Percentiles rank a stretch among this genome's conserved stretches.
phyloP scores from a whole-genome alignment of 257 asterid genomes.

The Lantana camara region DNA sequence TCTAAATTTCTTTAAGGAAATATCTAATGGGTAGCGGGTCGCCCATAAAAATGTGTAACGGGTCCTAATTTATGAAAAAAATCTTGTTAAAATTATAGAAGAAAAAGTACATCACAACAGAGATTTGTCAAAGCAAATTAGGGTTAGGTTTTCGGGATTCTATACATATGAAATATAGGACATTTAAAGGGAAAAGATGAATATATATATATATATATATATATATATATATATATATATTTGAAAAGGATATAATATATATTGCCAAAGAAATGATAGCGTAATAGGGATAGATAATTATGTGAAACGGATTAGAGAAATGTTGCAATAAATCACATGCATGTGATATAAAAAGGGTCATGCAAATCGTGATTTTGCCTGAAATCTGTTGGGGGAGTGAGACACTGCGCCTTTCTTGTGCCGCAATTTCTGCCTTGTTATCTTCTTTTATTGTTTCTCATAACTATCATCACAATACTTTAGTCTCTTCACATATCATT shows the following conservation, averaged over 20 bases:
- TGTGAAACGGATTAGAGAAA: slow-evolving; percentile 28
- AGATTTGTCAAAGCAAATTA: not conserved
- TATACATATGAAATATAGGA: not conserved
- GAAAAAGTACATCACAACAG: too few relatives aligned
- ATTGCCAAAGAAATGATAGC: slow-evolving; percentile 22
- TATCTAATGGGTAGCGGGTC: too few relatives aligned
- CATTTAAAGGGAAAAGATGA: not conserved
- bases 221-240: not conserved
- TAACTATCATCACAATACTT: not conserved
- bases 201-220: not conserved
- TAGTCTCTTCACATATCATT: too few relatives aligned
- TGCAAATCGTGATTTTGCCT: slow-evolving; percentile 37
- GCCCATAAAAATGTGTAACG: too few relatives aligned
- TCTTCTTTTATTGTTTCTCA: slow-evolving; percentile 5
- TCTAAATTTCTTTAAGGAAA: too few relatives aligned
- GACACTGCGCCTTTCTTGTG: slow-evolving; percentile 27
- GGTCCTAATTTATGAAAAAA: too few relatives aligned
- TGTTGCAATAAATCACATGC: slow-evolving; percentile 15
- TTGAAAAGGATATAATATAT: not conserved
- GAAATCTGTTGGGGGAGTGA: slow-evolving; percentile 29
- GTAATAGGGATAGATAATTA: slow-evolving; percentile 19
- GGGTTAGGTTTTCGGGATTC: slow-evolving; percentile 17
- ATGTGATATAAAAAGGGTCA: slow-evolving; percentile 19
- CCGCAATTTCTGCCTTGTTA: slow-evolving; percentile 23
- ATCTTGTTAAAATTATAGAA: too few relatives aligned